phyloP scores from a whole-genome alignment of 2,329 filamentous ascomycete species.

The Clonostachys rosea region DNA sequence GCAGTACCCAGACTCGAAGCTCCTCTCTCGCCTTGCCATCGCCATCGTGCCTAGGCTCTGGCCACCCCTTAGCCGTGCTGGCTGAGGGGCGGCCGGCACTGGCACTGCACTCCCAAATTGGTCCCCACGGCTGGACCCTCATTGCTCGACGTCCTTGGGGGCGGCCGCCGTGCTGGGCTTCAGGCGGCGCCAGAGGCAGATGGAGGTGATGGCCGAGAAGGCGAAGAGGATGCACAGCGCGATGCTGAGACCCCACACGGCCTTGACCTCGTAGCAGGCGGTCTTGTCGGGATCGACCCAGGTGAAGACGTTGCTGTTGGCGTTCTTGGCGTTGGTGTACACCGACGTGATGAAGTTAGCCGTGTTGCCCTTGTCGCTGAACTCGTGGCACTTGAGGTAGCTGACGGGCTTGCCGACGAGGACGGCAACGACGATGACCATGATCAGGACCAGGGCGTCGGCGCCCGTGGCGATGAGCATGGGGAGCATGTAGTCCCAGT shows the following conservation, averaged over 20 bases:
- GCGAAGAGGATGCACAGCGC: slow-evolving; percentile 69
- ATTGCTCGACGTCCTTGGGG: slow-evolving; percentile 42
- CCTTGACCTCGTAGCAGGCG: slow-evolving; percentile 81
- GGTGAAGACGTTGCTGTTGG: slow-evolving; percentile 24
- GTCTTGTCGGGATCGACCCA: slow-evolving; percentile 48
- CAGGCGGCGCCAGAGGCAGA: slow-evolving; percentile 59
- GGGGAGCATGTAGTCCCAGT: slow-evolving; percentile 70
- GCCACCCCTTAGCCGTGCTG: slow-evolving; percentile 10
- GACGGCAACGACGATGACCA: slow-evolving; percentile 72
- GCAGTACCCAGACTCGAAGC: not conserved
- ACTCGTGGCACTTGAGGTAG: slow-evolving; percentile 64
- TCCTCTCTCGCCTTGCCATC: slow-evolving; percentile 11
- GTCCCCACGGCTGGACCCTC: slow-evolving; percentile 39
- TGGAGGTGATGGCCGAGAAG: slow-evolving; percentile 53
- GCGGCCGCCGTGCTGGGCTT: slow-evolving; percentile 28
- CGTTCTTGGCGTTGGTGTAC: slow-evolving; percentile 30
- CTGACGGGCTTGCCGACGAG: slow-evolving; percentile 77
- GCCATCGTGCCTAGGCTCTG: slow-evolving; percentile 31
- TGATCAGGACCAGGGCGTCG: slow-evolving; percentile 68
- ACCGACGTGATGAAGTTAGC: slow-evolving; percentile 38
- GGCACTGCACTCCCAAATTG: slow-evolving; percentile 12
- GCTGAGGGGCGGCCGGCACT: slow-evolving; percentile 5
- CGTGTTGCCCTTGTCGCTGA: slow-evolving; percentile 34
- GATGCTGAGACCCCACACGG: slow-evolving; percentile 82
- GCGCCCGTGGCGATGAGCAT: slow-evolving; percentile 63